Conservation (phyloP, 2,329 filamentous ascomycete genomes). For the Aureobasidium subglaciale region DNA sequence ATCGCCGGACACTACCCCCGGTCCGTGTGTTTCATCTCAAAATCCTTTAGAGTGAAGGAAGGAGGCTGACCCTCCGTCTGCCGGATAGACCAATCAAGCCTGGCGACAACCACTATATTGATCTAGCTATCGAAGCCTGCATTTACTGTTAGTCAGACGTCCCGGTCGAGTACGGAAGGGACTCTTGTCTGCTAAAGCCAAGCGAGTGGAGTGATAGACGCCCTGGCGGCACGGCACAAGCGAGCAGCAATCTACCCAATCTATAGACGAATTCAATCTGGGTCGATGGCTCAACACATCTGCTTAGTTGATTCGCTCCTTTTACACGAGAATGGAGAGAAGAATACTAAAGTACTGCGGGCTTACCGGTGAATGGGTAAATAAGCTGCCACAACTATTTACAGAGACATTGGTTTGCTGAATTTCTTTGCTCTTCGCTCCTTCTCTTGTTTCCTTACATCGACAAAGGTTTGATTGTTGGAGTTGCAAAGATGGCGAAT, state of each 20-base stretch:
- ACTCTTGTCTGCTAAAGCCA: too few species aligned
- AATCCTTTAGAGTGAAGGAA: background rate
- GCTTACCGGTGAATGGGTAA: background rate
- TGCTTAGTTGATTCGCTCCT: too few species aligned
- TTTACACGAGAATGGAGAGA: too few species aligned
- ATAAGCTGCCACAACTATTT: background rate
- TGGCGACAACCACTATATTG: background rate
- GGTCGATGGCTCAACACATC: background rate
- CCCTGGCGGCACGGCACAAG: background rate
- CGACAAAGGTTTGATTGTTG: background rate
- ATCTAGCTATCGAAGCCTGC: background rate
- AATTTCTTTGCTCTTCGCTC: background rate
- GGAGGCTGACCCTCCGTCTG: too few species aligned
- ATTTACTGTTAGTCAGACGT: background rate
- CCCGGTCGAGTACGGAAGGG: too few species aligned
- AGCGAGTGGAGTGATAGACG: background rate
- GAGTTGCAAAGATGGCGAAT: constrained; percentile 7
- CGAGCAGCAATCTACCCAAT: background rate
- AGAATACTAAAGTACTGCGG: too few species aligned
- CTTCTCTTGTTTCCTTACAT: background rate
- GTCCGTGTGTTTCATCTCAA: background rate
- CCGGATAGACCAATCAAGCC: background rate
- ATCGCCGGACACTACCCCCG: background rate
- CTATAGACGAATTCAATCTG: background rate
- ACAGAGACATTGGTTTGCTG: background rate